phyloP scores from a whole-genome alignment of 768 basidiomycete species.

The Hygrocybe coccinea region DNA sequence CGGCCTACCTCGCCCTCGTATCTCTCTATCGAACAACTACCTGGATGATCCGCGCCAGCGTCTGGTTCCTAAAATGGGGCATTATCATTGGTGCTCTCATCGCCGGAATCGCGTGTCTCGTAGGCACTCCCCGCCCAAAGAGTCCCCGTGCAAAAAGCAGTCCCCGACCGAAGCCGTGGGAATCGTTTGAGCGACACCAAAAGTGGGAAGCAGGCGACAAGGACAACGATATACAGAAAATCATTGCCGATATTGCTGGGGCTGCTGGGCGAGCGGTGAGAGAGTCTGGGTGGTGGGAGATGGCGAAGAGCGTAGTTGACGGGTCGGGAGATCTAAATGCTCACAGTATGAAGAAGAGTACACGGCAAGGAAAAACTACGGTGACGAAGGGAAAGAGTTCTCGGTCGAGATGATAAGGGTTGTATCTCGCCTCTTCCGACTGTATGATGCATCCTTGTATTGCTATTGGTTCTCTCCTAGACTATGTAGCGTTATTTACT shows the following conservation, averaged over 20 bases:
- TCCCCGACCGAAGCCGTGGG: slow-evolving; percentile 51
- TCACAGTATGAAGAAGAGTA: neutral
- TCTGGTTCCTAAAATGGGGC: slow-evolving; percentile 80
- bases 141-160: slow-evolving; percentile 19
- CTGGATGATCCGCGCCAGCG: slow-evolving; percentile 61
- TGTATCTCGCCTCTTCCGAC: neutral
- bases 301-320: slow-evolving; percentile 21
- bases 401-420: slow-evolving; percentile 4
- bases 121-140: slow-evolving; percentile 31
- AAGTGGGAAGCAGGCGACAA: slow-evolving; percentile 47
- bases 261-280: slow-evolving; percentile 22
- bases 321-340: slow-evolving; percentile 1
- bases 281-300: slow-evolving; percentile 32
- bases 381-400: neutral
- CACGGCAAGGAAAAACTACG: neutral
- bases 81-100: slow-evolving; percentile 49
- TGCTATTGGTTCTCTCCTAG: neutral
- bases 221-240: slow-evolving; percentile 38
- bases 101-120: slow-evolving; percentile 53
- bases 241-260: slow-evolving; percentile 43
- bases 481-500: neutral
- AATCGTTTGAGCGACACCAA: slow-evolving; percentile 56
- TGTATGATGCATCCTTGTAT: neutral
- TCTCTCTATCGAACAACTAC: slow-evolving; percentile 75
- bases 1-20: slow-evolving; percentile 70